Evolutionary conservation across 495 filamentous ascomycete genomes (phyloP), one percentile per base, ranked within the genome.

Genomic region (Tuber brumale): DNA sequence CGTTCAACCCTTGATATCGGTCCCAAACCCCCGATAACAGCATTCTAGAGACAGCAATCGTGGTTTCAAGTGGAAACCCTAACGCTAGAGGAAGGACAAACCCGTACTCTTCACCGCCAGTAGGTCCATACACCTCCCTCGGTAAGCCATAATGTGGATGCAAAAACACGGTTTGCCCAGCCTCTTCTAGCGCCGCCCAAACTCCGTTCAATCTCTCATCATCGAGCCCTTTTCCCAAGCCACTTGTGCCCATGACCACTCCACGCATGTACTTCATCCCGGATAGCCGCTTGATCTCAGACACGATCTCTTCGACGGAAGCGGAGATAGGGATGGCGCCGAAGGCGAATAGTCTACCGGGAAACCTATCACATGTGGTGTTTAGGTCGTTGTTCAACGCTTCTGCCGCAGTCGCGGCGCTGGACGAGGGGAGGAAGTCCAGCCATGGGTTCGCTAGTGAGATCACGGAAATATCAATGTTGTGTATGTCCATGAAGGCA

Each of bases 371-470:
- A 84, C 94, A 97, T 78, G 91, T 89, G 18, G 82, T 74, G 73
- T 93, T 87, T 42, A 97, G 89, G 66, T 94, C 92, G 78, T 92
- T 85, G 84, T 97, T 98, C 83, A 97, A 89, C 7, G 83, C 85
- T 46, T 86, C 76, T 0, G 93, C 92, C 75, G 89, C 88, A 66
- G 85, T 82, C 19, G 87, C 88, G 3, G 92, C 92, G 75, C 91
- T 88, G 35, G 84, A 79, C 0, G 90, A 79, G 0, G 88, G 85
- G 0, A 97, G 85, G 82, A 97, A 97, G 84, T 97, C 95, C 1
- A 98, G 89, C 95, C 95, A 98, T 1, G 95, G 95, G 83, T 98
- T 98, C 37, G 95, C 95, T 69, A 97, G 91, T 0, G 92, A 94
- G 82, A 98, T 89, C 14, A 97, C 91, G 27, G 93, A 96, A 73